Conservation (phyloP, 2,329 filamentous ascomycete genomes). For the Aspergillus sp. region DNA sequence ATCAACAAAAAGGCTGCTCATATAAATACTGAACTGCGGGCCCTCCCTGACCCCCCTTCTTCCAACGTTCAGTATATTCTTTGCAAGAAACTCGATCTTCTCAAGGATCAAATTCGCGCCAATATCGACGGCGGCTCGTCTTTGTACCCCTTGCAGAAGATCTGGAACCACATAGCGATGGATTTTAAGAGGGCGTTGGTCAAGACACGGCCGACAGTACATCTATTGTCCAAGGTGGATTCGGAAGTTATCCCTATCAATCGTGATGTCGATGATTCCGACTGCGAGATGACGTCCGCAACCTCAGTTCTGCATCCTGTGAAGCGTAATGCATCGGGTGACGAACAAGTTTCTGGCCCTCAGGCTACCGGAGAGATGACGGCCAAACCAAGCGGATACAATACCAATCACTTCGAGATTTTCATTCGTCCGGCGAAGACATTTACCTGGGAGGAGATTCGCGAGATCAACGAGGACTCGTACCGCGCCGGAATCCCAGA, state of each 20-base stretch:
- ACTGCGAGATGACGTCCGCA: conserved; percentile 16
- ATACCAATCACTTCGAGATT: conserved; percentile 14
- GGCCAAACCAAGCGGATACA: conserved; percentile 6
- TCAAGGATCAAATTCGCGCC: conserved; percentile 48
- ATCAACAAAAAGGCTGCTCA: conserved; percentile 41
- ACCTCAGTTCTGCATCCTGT: conserved; percentile 1
- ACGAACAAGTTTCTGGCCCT: not conserved
- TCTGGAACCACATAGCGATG: conserved; percentile 40
- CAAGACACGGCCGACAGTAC: conserved; percentile 35
- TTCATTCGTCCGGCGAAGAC: conserved; percentile 12
- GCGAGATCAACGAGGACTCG: conserved; percentile 47
- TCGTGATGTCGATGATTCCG: conserved; percentile 15
- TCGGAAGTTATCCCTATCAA: conserved; percentile 31
- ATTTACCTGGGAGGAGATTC: conserved; percentile 38
- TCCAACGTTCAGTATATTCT: conserved; percentile 60
- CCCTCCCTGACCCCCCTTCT: conserved; percentile 57
- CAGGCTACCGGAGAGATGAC: not conserved
- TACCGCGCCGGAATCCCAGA: conserved; percentile 52
- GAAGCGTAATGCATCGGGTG: conserved; percentile 16
- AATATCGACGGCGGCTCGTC: conserved; percentile 46
- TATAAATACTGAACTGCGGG: conserved; percentile 48
- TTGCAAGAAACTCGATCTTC: conserved; percentile 49
- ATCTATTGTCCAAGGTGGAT: conserved; percentile 13
- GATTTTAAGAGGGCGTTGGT: conserved; percentile 45
- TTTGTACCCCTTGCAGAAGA: conserved; percentile 34